Evolutionary conservation across 108 stramenopile species (phyloP).

Genomic region (Aurantiochytrium sp.): DNA sequence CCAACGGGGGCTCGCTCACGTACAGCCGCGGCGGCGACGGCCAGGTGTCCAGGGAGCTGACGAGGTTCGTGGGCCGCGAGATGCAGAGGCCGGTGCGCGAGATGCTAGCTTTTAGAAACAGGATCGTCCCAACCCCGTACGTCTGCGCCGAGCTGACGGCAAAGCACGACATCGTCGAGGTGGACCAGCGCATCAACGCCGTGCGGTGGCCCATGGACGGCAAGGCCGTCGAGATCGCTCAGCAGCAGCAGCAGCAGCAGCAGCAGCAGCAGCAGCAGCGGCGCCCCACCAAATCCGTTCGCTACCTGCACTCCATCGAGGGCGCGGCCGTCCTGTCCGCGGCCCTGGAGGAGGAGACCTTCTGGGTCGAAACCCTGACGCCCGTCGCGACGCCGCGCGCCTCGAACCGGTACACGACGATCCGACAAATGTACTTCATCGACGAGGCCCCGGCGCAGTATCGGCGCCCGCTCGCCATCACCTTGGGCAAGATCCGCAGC

Average conservation of each 20-base stretch:
- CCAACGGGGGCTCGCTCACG: not conserved
- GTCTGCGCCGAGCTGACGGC: not conserved
- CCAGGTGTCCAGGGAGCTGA: not conserved
- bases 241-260: no score
- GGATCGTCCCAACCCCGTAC: not conserved
- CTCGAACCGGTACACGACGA: not conserved
- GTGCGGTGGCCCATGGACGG: not conserved
- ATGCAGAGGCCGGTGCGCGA: not conserved
- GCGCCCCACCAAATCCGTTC: no score
- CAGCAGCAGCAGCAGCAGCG: no score
- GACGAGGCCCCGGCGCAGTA: not conserved
- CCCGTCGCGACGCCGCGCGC: not conserved
- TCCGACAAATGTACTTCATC: not conserved
- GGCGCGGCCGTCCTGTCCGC: not conserved
- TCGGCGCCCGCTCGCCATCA: not conserved
- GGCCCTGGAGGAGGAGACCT: not conserved
- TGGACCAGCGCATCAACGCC: not conserved
- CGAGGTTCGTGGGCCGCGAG: not conserved
- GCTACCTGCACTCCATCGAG: slow-evolving; percentile 11
- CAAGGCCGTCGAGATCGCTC: not conserved
- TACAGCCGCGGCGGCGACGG: not conserved
- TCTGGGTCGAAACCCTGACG: not conserved
- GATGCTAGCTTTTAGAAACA: not conserved
- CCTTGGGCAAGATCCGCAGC: not conserved
- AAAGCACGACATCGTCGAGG: not conserved